Conservation (phyloP, 345 rosid genomes). For the Eucalyptus regnans region DNA sequence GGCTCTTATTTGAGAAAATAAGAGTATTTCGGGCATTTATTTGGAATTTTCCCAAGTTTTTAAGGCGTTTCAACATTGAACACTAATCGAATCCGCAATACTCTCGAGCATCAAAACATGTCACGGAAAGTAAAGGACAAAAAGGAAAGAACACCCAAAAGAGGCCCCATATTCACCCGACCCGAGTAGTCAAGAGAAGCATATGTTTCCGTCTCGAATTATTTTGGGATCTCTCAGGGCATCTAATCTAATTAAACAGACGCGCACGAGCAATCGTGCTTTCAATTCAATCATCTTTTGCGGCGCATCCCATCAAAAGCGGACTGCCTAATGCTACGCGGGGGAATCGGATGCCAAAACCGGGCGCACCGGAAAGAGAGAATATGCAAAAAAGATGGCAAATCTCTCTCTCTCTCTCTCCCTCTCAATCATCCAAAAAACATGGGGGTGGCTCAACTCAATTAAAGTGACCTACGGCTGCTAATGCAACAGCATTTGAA, state of each 20-base stretch:
- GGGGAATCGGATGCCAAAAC: neutral
- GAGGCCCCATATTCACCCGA: neutral
- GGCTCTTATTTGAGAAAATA: too few relatives aligned
- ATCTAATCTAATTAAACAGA: neutral
- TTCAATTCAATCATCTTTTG: neutral
- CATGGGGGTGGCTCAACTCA: neutral
- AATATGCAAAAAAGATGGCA: neutral
- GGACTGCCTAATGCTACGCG: neutral
- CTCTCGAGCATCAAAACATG: neutral
- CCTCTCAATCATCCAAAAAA: neutral
- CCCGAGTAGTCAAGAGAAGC: neutral
- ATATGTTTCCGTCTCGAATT: neutral
- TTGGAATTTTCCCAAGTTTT: neutral
- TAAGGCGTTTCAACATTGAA: neutral
- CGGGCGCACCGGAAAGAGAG: neutral
- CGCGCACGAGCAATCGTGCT: neutral
- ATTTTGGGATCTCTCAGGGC: neutral
- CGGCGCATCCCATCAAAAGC: neutral
- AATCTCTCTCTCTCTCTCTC: neutral
- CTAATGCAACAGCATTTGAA: neutral
- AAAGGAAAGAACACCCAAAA: neutral
- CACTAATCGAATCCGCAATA: neutral
- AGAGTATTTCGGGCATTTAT: neutral
- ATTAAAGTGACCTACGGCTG: neutral
- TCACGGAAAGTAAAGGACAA: neutral